phyloP scores from a whole-genome alignment of 352 stramenopile species.

The Globisporangium alternatum region DNA sequence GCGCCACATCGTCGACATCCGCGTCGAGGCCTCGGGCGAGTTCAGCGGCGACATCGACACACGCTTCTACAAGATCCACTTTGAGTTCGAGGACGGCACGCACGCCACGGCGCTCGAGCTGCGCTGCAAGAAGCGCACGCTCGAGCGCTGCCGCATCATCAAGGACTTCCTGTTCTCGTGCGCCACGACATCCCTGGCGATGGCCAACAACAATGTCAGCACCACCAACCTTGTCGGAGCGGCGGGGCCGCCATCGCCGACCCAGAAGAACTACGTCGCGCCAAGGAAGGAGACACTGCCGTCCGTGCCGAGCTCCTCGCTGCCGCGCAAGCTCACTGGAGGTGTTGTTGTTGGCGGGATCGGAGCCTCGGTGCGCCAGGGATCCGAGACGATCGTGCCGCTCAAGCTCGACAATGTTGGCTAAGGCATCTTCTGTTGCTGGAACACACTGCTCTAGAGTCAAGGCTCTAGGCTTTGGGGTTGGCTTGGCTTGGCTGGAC shows the following conservation, averaged over 20 bases:
- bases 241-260: background rate
- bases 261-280: slow-evolving; percentile 2
- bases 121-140: slow-evolving; percentile 56
- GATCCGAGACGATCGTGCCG: slow-evolving; percentile 7
- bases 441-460: background rate
- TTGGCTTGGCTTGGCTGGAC: background rate
- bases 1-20: slow-evolving; percentile 53
- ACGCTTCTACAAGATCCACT: slow-evolving; percentile 65
- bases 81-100: slow-evolving; percentile 64
- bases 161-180: slow-evolving; percentile 46
- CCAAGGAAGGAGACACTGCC: slow-evolving; percentile 14
- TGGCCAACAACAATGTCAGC: background rate
- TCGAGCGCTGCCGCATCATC: slow-evolving; percentile 50
- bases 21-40: slow-evolving; percentile 58
- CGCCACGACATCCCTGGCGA: background rate
- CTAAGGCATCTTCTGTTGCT: background rate
- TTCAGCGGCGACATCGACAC: slow-evolving; percentile 70
- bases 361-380: background rate
- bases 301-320: slow-evolving; percentile 21
- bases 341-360: background rate
- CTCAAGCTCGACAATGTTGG: slow-evolving; percentile 9
- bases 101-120: slow-evolving; percentile 51
- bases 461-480: background rate
- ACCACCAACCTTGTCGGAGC: background rate
- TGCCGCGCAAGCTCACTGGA: slow-evolving; percentile 18